Evolutionary conservation across 305 asterid genomes (phyloP).

Genomic region (Plantago lanceolata): DNA sequence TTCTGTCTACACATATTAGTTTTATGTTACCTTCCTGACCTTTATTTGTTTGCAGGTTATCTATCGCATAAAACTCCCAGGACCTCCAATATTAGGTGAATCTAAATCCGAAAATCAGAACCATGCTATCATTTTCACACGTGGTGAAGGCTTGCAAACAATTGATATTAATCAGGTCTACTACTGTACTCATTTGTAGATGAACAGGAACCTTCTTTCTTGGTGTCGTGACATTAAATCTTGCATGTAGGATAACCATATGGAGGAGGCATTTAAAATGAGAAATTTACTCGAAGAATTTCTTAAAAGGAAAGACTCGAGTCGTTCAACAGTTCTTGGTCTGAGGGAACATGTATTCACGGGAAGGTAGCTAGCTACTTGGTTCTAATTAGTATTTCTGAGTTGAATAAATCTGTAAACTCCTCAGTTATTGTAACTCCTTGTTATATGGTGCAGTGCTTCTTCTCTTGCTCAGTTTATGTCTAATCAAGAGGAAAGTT

Average conservation of each 20-base stretch:
- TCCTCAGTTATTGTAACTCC: conserved; percentile 6
- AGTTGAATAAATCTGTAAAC: background rate
- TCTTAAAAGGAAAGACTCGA: conserved; percentile 75
- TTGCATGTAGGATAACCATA: conserved; percentile 71
- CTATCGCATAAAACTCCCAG: conserved; percentile 95
- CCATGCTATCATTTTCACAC: conserved; percentile 84
- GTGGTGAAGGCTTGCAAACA: conserved; percentile 96
- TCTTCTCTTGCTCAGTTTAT: conserved; percentile 99
- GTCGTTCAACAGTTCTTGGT: conserved; percentile 92
- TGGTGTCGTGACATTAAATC: conserved; percentile 28
- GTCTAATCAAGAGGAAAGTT: conserved; percentile 97
- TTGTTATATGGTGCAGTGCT: conserved; percentile 69
- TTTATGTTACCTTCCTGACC: conserved; percentile 13
- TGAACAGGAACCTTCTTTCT: background rate
- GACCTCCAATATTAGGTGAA: conserved; percentile 90
- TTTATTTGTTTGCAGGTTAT: conserved; percentile 46
- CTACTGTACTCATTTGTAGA: background rate
- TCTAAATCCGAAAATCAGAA: conserved; percentile 98
- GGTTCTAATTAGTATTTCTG: conserved; percentile 17
- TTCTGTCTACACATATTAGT: too few relatives aligned
- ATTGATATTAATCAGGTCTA: conserved; percentile 76
- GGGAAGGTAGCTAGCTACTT: conserved; percentile 65
- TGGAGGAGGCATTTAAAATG: conserved; percentile 99
- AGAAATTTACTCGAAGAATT: conserved; percentile 96
- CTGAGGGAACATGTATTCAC: conserved; percentile 97